Evolutionary conservation across 208 protist genomes (phyloP).

Genomic region (Crithidia fasciculata): DNA sequence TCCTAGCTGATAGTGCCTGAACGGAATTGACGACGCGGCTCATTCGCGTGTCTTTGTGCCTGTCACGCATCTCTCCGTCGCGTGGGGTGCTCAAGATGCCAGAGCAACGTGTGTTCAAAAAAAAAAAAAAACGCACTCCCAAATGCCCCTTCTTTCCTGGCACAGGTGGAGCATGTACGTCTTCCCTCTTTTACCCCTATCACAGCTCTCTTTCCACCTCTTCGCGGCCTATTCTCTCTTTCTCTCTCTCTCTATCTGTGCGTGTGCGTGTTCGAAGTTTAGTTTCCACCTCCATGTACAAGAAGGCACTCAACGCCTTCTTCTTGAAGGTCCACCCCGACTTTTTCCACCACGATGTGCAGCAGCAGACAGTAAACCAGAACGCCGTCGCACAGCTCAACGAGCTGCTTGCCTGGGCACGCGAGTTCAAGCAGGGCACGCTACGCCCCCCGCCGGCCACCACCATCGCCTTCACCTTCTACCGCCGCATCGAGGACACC

Average conservation of each 20-base stretch:
- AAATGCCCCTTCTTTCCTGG: too few relatives aligned
- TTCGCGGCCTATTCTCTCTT: conserved; percentile 2
- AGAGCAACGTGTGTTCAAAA: too few relatives aligned
- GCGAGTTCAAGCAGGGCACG: conserved; percentile 81
- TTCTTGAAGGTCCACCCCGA: conserved; percentile 94
- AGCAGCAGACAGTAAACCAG: conserved; percentile 83
- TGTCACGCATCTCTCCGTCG: too few relatives aligned
- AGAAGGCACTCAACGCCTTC: conserved; percentile 91
- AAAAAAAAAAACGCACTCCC: too few relatives aligned
- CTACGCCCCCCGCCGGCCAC: conserved; percentile 77
- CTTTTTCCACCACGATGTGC: conserved; percentile 86
- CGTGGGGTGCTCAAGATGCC: too few relatives aligned
- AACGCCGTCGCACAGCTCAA: conserved; percentile 91
- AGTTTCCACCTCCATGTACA: conserved; percentile 70
- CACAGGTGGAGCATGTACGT: too few relatives aligned
- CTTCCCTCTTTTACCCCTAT: too few relatives aligned
- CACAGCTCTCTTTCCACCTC: too few relatives aligned
- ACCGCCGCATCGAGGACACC: conserved; percentile 63
- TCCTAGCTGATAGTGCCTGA: too few relatives aligned
- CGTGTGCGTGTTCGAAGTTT: too few relatives aligned
- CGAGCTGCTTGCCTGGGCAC: conserved; percentile 90
- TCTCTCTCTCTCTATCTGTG: conserved; percentile 1
- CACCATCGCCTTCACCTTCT: conserved; percentile 84
- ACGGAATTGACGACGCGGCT: too few relatives aligned
- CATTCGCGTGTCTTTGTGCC: too few relatives aligned